Base-by-base conservation (phyloP, 306 rosid genomes). In the Lathyrus aphaca region DNA sequence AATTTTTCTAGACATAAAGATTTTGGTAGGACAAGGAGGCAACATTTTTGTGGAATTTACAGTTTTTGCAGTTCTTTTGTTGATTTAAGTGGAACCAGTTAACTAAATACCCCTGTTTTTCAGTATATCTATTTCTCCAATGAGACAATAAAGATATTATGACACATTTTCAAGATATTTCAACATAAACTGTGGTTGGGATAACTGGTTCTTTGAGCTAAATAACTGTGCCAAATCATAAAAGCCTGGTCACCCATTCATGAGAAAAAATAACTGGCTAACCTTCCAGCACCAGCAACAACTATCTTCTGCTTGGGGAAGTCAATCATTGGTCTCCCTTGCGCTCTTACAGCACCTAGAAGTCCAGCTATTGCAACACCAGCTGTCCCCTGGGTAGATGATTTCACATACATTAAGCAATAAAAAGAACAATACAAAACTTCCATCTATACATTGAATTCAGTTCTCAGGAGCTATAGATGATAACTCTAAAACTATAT, bases 201-300 rank as follows among this genome's bases (percentile, higher is more conserved):
- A 64, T 62, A 45, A 44, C 59, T 32, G 45, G 59, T 54, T 23
- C 12, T 29, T 5, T 53, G 66, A 57, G 55, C 7, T 40, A 39
- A 50, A 63, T 45, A 11, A 3, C 29, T 37, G 40, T 30, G 37
- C 18, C 53, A 67, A 51, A 55, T 74, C 44, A 60, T 58, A 57
- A 58, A 69, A 30, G 57, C 29, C 15, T 6, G 13, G 23, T 59
- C 60, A 51, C 40, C 67, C 48, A 75, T 15, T 67, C 43, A 51
- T 19, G 61, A 35, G 21, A 49, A 19, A 73, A 77, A 17, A 42
- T 27, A 73, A 79, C 43, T 17, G 56, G 63, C 86, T 69, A 74
- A 91, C 99, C 99, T 95, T 86, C 99, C 99, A 82, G 99, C 99
- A 80, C 99, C 99, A 63, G 99, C 99, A 73, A 95, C 99, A 82